Evolutionary conservation across 2,329 filamentous ascomycete species (phyloP), one percentile per base, ranked within the genome.

Genomic region (Elsinoe ampelina): DNA sequence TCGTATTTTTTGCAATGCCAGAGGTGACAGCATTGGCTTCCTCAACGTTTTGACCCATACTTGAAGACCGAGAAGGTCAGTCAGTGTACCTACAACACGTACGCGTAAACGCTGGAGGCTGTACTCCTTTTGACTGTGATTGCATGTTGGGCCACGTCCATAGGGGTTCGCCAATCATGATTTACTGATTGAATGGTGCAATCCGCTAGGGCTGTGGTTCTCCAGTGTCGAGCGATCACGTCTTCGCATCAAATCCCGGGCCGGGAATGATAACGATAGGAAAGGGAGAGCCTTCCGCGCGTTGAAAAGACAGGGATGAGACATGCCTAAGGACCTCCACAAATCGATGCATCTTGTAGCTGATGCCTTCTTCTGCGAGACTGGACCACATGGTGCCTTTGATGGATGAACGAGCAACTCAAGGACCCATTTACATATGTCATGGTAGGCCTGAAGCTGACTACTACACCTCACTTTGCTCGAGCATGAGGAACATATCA

Each of bases 171-270:
- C 32, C 48, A 52, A 52, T 38, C 48, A 52, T 52, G 48, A 15
- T 52, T 52, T 52, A 52, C 38, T 34, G 22, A 34, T 36, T 2
- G 38, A 20, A 52, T 52, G 48, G 48, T 52, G 48, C 48, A 52
- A 52, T 52, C 48, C 17, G 38, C 48, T 52, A 52, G 48, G 48
- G 48, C 45, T 34, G 45, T 15, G 32, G 22, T 26, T 22, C 45
- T 34, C 32, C 45, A 17, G 13, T 36, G 48, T 39, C 32, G 48
- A 35, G 19, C 22, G 34, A 52, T 52, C 48, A 52, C 48, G 48
- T 52, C 48, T 52, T 52, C 34, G 48, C 20, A 5, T 22, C n/a
- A 26, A 2, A 10, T 26, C 19, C 11, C 41, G 41, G 17, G 10
- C 41, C 41, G 19, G 20, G 20, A 12, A 19, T 20, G 15, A 42